phyloP scores from a whole-genome alignment of 2,329 filamentous ascomycete genomes.

The Alternaria ethzedia region DNA sequence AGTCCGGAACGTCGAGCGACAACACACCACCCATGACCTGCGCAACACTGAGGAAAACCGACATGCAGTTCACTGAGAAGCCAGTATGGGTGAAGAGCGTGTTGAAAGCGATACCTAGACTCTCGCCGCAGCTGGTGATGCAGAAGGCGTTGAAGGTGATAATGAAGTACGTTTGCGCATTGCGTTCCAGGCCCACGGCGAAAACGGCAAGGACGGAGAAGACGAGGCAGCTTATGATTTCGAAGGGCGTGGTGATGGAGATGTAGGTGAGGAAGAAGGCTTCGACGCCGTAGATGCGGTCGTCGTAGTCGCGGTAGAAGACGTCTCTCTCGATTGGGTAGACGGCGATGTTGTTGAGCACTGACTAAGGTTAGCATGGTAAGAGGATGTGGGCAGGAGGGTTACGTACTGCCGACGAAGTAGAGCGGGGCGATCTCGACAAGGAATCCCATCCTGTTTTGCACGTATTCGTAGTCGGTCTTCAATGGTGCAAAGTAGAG shows the following conservation, averaged over 20 bases:
- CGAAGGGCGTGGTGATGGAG: conserved; percentile 73
- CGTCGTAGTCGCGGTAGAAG: conserved; percentile 78
- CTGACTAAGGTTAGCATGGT: conserved; percentile 13
- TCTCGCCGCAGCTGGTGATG: conserved; percentile 76
- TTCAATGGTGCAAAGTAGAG: conserved; percentile 72
- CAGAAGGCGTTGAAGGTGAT: conserved; percentile 73
- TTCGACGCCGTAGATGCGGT: conserved; percentile 73
- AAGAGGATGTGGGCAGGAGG: rapidly evolving
- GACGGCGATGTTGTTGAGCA: conserved; percentile 79
- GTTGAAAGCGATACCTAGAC: conserved; percentile 80
- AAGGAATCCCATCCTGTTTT: conserved; percentile 75
- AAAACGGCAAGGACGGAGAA: conserved; percentile 70
- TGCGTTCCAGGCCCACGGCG: conserved; percentile 69
- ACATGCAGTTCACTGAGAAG: conserved; percentile 77
- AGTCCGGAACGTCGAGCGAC: conserved; percentile 9
- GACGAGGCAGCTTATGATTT: conserved; percentile 68
- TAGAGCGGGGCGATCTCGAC: conserved; percentile 75
- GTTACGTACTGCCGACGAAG: conserved; percentile 66
- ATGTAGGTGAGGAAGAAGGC: conserved; percentile 76
- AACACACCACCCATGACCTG: conserved; percentile 64
- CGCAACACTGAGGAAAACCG: conserved; percentile 71
- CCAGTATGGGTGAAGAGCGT: conserved; percentile 76
- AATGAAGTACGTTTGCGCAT: conserved; percentile 70
- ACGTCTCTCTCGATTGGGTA: conserved; percentile 76
- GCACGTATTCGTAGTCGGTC: conserved; percentile 72